phyloP scores from a whole-genome alignment of 768 basidiomycete species.

The Mycena pura region DNA sequence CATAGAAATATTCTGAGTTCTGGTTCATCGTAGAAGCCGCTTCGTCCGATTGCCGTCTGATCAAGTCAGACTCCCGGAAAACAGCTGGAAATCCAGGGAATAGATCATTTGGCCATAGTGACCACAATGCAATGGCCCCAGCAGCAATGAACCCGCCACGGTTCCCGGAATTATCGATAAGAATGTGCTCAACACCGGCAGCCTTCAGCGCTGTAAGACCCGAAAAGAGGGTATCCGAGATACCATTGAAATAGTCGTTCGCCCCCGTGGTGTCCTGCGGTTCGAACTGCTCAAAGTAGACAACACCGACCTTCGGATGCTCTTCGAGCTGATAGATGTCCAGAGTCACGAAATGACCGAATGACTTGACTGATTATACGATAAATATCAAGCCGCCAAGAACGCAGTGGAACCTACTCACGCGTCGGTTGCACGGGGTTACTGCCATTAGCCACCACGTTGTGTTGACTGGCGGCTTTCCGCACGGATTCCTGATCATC shows the following conservation, averaged over 20 bases:
- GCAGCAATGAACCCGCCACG: slow-evolving; percentile 29
- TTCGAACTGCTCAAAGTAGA: slow-evolving; percentile 29
- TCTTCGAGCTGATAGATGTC: slow-evolving; percentile 27
- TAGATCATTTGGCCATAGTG: slow-evolving; percentile 14
- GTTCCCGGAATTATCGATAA: slow-evolving; percentile 26
- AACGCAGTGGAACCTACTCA: neutral
- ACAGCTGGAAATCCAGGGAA: slow-evolving; percentile 26
- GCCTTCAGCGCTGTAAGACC: slow-evolving; percentile 24
- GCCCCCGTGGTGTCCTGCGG: slow-evolving; percentile 14
- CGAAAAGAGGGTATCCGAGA: slow-evolving; percentile 23
- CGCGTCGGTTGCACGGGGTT: neutral
- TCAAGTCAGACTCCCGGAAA: slow-evolving; percentile 19
- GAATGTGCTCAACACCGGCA: slow-evolving; percentile 21
- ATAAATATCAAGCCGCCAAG: neutral
- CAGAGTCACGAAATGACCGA: slow-evolving; percentile 29
- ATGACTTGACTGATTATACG: slow-evolving; percentile 13
- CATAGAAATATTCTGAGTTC: slow-evolving; percentile 15
- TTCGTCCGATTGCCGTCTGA: slow-evolving; percentile 17
- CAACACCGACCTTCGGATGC: slow-evolving; percentile 27
- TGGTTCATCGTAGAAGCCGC: slow-evolving; percentile 10
- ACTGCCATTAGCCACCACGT: neutral
- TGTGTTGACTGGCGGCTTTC: slow-evolving; percentile 2
- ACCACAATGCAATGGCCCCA: slow-evolving; percentile 20
- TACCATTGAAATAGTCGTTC: slow-evolving; percentile 21
- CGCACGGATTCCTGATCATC: slow-evolving; percentile 10